Evolutionary conservation across 2,329 filamentous ascomycete species (phyloP).

Genomic region (Curvularia eragrostidis): DNA sequence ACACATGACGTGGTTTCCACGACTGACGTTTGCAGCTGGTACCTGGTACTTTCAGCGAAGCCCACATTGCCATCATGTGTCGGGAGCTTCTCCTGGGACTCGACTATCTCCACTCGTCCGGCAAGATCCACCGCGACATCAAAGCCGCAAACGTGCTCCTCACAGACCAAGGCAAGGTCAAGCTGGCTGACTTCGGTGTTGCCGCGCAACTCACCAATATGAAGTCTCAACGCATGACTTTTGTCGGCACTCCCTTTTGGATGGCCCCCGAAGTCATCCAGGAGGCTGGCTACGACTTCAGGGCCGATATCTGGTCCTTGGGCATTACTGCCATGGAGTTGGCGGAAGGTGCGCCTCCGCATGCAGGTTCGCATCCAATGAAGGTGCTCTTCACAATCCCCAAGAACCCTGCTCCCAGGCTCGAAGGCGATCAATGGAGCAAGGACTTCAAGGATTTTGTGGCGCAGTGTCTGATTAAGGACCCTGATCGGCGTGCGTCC

Average conservation of each 20-base stretch:
- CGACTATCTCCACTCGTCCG: slow-evolving; percentile 90
- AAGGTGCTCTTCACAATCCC: slow-evolving; percentile 97
- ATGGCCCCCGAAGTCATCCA: slow-evolving; percentile 99
- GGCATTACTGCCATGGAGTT: slow-evolving; percentile 94
- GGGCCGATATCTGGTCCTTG: slow-evolving; percentile 96
- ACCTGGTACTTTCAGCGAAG: slow-evolving; percentile 86
- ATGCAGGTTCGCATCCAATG: slow-evolving; percentile 97
- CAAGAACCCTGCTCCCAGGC: slow-evolving; percentile 81
- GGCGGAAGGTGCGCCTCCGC: slow-evolving; percentile 89
- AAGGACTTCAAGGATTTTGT: slow-evolving; percentile 95
- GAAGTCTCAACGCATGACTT: slow-evolving; percentile 96
- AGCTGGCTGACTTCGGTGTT: slow-evolving; percentile 96
- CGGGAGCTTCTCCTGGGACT: slow-evolving; percentile 88
- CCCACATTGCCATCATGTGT: slow-evolving; percentile 92
- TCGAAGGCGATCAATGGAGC: slow-evolving; percentile 82
- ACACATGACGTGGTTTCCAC: neutral
- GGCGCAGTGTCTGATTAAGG: slow-evolving; percentile 87
- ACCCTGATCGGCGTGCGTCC: slow-evolving; percentile 81
- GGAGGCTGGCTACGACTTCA: slow-evolving; percentile 96
- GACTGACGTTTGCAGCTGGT: slow-evolving; percentile 69
- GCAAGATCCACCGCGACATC: slow-evolving; percentile 96
- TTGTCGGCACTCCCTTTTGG: slow-evolving; percentile 99
- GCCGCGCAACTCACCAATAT: slow-evolving; percentile 96
- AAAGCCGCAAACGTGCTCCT: slow-evolving; percentile 96
- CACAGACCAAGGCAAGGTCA: slow-evolving; percentile 88